These are phyloP conservation scores for Annona cherimola DNA, from an alignment of 164 flowering plant genomes.

Conservation along the genomic window DNA sequence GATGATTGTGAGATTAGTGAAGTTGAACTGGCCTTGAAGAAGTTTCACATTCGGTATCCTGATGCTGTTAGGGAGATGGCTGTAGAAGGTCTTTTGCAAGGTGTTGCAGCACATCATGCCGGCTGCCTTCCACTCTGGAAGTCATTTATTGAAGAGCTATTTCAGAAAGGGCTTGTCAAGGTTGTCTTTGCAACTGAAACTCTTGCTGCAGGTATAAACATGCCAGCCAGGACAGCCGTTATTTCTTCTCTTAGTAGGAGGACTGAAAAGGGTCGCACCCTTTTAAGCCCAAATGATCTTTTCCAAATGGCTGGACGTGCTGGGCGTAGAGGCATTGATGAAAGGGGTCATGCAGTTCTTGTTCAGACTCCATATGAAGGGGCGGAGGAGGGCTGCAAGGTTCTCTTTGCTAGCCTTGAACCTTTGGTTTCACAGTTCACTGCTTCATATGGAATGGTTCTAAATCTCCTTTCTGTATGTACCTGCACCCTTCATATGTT, in stretches of 20 bases:
- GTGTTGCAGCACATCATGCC: conserved; percentile 98
- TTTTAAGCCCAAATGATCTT: conserved; percentile 73
- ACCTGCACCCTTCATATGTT: conserved; percentile 7
- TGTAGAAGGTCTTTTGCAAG: conserved; percentile 72
- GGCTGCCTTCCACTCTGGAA: conserved; percentile 96
- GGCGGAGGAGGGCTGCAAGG: conserved; percentile 90
- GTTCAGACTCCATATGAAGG: conserved; percentile 91
- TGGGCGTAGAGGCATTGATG: conserved; percentile 94
- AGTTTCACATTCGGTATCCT: conserved; percentile 66
- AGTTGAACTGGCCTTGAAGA: conserved; percentile 80
- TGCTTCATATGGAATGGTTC: conserved; percentile 98
- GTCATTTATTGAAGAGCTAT: conserved; percentile 86
- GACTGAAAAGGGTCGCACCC: conserved; percentile 55
- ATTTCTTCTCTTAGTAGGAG: conserved; percentile 83
- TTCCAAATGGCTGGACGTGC: conserved; percentile 99
- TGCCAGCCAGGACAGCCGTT: conserved; percentile 97
- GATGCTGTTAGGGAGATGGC: conserved; percentile 88
- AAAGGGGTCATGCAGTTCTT: conserved; percentile 79
- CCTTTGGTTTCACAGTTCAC: conserved; percentile 97
- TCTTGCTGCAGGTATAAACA: conserved; percentile 96
- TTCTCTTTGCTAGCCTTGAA: conserved; percentile 79
- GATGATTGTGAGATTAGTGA: conserved; percentile 80
- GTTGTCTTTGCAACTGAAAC: conserved; percentile 97
- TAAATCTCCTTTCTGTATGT: conserved; percentile 83
- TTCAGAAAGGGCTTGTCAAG: conserved; percentile 81